Evolutionary conservation across 495 filamentous ascomycete species (phyloP), one percentile per base, ranked within the genome.

Genomic region (Jackrogersella multiformis): DNA sequence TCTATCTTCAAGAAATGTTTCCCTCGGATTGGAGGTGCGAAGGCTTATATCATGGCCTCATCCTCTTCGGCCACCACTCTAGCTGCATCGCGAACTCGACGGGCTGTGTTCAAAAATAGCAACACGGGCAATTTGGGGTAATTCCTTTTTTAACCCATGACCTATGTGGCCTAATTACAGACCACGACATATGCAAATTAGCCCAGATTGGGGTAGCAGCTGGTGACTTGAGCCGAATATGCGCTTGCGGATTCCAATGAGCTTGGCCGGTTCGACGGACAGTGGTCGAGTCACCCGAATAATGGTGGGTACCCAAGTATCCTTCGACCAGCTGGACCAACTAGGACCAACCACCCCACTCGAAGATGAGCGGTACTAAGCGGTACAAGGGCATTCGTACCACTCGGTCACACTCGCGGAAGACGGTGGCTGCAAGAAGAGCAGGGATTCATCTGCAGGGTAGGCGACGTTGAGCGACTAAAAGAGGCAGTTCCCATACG

Each of bases 21-120:
- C 26, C 28, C 48, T 24, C 74, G 75, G 75, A 74, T 77, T 70
- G 71, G 73, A 74, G 54, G 73, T 77, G 79, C 76, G 74, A 81
- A 79, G 79, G 76, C 79, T 82, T 82, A 84, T 82, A 84, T 81
- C 72, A 69, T 76, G 73, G 76, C 74, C 74, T 71, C 32, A 60
- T 61, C 61, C 61, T 62, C 69, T 53, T 65, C 61, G 57, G 59
- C 54, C 72, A 69, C 66, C 66, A 69, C 66, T 57, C 28, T 61
- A 69, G 66, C 63, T 72, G 62, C 66, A 66, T 71, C 64, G 45
- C 57, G 65, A 69, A 56, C 38, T 66, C 51, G 65, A 75, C n/a
- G 57, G 62, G 61, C 61, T 60, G 62, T 68, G 70, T 73, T 73
- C 70, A 75, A 75, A 75, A 75, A 73, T 75, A 75, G 73, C 64